Percentiles rank a stretch among this genome's conserved stretches.
These are phyloP conservation scores for Chrysoporthe deuterocubensis DNA, from an alignment of 2,329 filamentous ascomycete species.

Conservation along the genomic window DNA sequence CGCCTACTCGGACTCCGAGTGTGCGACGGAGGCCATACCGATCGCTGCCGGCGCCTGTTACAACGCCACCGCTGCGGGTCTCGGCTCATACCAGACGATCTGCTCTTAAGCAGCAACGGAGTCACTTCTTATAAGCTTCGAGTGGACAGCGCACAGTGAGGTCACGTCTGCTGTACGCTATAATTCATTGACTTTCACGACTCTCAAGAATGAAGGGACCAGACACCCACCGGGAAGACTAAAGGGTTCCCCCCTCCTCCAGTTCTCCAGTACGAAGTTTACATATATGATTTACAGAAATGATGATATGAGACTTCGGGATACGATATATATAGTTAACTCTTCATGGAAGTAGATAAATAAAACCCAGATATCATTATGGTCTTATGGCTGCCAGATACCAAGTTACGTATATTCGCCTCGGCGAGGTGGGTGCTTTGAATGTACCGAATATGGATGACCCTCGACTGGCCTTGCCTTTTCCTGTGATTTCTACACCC, in stretches of 20 bases:
- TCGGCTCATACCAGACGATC: slow-evolving; percentile 17
- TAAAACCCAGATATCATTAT: no score
- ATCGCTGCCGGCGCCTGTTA: slow-evolving; percentile 10
- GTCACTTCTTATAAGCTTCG: no score
- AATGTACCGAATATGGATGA: background rate
- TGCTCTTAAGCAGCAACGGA: background rate
- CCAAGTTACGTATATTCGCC: background rate
- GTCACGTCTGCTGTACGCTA: no score
- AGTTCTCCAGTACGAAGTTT: background rate
- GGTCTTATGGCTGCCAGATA: background rate
- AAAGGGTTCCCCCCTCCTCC: no score
- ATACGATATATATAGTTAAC: background rate
- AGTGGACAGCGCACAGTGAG: no score
- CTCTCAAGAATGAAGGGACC: no score
- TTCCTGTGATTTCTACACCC: background rate
- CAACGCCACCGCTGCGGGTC: background rate
- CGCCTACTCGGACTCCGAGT: slow-evolving; percentile 14
- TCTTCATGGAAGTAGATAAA: background rate
- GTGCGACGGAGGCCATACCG: background rate
- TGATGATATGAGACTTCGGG: background rate
- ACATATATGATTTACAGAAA: background rate
- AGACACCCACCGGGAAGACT: no score
- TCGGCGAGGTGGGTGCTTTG: background rate
- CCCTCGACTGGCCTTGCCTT: background rate
- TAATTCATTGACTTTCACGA: no score